phyloP scores from a whole-genome alignment of 225 moss, liverwort and hornwort species.

The Pleurozium schreberi region DNA sequence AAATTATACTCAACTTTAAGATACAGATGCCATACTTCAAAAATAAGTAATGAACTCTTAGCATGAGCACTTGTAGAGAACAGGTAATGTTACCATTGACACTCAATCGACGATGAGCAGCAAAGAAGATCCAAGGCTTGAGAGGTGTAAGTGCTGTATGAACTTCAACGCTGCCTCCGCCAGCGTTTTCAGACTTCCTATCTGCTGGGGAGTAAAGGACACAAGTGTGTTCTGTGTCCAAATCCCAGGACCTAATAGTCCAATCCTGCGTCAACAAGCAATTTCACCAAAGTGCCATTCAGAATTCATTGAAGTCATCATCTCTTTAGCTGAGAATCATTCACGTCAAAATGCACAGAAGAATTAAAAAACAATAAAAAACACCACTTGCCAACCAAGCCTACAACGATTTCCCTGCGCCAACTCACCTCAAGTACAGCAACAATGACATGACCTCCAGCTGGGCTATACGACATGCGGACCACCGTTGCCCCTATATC shows the following conservation, averaged over 20 bases:
- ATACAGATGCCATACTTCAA: background rate
- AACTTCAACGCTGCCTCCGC: constrained; percentile 79
- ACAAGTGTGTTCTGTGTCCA: constrained; percentile 94
- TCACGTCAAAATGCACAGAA: background rate
- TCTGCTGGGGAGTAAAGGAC: constrained; percentile 94
- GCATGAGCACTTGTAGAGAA: background rate
- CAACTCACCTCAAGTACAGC: constrained; percentile 87
- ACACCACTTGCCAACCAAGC: background rate
- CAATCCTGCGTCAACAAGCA: constrained; percentile 54
- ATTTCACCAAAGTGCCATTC: background rate
- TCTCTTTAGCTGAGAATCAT: background rate
- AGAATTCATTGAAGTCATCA: background rate
- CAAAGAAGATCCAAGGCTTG: constrained; percentile 99
- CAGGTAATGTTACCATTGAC: constrained; percentile 62
- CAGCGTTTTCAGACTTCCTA: constrained; percentile 64
- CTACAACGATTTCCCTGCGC: background rate
- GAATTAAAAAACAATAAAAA: background rate
- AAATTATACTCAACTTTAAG: background rate
- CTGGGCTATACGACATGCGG: constrained; percentile 94
- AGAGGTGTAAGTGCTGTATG: constrained; percentile 96
- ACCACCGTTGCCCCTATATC: constrained; percentile 93
- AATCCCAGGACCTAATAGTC: constrained; percentile 97
- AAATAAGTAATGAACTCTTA: background rate
- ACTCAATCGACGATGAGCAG: constrained; percentile 91
- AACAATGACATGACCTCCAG: constrained; percentile 91